Evolutionary conservation across 495 filamentous ascomycete species (phyloP), one percentile per base, ranked within the genome.

Genomic region (Aspergillus steynii): DNA sequence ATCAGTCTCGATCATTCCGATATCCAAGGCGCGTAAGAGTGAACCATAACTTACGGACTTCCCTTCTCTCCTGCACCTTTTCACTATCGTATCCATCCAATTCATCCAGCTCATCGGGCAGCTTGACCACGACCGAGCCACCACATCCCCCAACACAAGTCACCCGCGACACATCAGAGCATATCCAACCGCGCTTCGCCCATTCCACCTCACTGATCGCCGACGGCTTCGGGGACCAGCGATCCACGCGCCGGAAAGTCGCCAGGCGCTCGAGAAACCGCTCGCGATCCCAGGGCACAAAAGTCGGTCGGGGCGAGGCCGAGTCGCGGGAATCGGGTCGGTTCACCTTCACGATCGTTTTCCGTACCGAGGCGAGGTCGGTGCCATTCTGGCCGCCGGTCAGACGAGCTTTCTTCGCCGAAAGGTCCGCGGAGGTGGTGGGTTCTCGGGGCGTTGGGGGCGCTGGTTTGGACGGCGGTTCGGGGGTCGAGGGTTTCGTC

Each of bases 151-250:
- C 86, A 14, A 86, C 81, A 73, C 95, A 99, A 28, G 83, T 83
- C 45, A 98, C 93, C 10, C 88, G 86, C 73, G 95, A 90, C 65
- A 86, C 86, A 64, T 88, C 90, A 26, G 88, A 84, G 69, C 94
- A 97, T 2, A 86, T 82, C 95, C 95, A 99, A 2, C 95, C 95
- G 32, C 90, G 82, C 79, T 93, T 97, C 6, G 94, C 93, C 96
- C 96, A 99, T 73, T 91, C 87, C 5, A 97, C 90, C 75, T 98
- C 95, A 68, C 86, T 93, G 63, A 98, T 88, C 42, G 78, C 75
- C 10, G 90, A 80, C 3, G 95, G 77, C 90, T 98, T 74, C 34
- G 75, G 56, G 80, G 88, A 65, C 95, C 95, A 99, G 68, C 90
- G 85, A 60, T 92, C 93, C 49, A 97, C 86, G 62, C 92, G 91